A percentile compares a stretch with the other conserved stretches of the same genome.
These are phyloP conservation scores for Calonectria fujianensis DNA, from an alignment of 2,329 filamentous ascomycete species.

Conservation along the genomic window DNA sequence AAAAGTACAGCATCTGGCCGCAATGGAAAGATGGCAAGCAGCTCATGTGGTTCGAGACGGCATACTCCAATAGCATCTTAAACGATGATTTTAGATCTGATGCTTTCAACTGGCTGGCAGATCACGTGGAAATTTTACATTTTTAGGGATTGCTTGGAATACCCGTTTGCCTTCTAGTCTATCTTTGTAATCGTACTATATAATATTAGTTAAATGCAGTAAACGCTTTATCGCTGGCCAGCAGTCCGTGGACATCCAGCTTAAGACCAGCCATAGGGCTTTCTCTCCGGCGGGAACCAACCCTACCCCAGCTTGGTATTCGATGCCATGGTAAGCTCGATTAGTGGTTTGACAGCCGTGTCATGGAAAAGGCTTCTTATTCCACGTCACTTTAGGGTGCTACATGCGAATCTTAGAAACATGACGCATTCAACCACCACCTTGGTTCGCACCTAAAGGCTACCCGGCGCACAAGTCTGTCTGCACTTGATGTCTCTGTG, in stretches of 20 bases:
- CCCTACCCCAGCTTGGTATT: background rate
- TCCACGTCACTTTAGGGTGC: background rate
- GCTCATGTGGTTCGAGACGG: slow-evolving; percentile 26
- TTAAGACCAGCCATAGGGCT: background rate
- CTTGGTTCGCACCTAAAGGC: background rate
- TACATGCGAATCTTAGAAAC: background rate
- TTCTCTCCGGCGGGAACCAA: background rate
- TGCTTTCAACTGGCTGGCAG: slow-evolving; percentile 20
- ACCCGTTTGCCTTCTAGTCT: background rate
- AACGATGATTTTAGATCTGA: slow-evolving; percentile 34
- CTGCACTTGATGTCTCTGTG: too few relatives aligned
- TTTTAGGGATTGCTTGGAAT: background rate
- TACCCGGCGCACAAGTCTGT: too few relatives aligned
- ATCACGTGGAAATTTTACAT: background rate
- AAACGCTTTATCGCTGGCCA: background rate
- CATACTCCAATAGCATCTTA: slow-evolving; percentile 15
- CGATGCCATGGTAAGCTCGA: background rate
- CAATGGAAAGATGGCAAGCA: slow-evolving; percentile 30
- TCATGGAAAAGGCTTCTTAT: background rate
- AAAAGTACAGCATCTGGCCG: slow-evolving; percentile 31
- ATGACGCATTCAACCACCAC: background rate
- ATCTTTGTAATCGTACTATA: background rate
- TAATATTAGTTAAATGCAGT: background rate
- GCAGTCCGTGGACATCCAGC: background rate
- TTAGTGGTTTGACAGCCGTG: background rate